Percentiles rank a stretch among this genome's conserved stretches.
Evolutionary conservation across 148 eudicot genomes (phyloP).

Genomic region (Dysphania ambrosioides): DNA sequence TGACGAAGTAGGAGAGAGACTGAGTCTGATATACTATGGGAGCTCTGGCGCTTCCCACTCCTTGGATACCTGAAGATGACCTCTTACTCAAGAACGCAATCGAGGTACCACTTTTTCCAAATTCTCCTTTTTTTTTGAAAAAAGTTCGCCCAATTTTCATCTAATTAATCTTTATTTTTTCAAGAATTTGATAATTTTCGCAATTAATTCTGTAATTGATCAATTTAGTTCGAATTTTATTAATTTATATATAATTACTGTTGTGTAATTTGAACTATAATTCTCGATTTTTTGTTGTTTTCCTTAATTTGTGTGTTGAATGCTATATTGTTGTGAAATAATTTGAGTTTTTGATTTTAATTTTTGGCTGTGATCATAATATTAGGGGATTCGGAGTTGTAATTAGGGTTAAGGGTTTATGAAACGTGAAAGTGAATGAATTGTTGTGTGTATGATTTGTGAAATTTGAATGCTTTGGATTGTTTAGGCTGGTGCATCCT

Average conservation of each 20-base stretch:
- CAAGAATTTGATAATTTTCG: neutral
- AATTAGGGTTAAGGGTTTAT: conserved; percentile 17
- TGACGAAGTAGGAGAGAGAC: neutral
- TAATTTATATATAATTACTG: neutral
- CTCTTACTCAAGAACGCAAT: conserved; percentile 58
- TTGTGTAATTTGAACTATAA: neutral
- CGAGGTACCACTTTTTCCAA: conserved; percentile 40
- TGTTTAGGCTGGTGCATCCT: conserved; percentile 72
- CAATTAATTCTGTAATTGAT: neutral
- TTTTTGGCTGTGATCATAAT: neutral
- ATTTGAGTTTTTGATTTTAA: neutral
- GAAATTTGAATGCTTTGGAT: conserved; percentile 10
- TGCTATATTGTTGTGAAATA: neutral
- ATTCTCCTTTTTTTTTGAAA: neutral
- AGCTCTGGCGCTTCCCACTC: conserved; percentile 39
- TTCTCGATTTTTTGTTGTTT: neutral
- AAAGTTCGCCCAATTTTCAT: neutral
- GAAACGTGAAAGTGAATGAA: neutral
- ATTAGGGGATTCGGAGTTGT: neutral
- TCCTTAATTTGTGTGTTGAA: neutral
- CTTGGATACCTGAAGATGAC: conserved; percentile 75
- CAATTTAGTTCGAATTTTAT: neutral
- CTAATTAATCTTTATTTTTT: neutral
- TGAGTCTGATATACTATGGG: too few relatives aligned
- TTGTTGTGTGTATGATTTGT: neutral